Evolutionary conservation across 1,284 basidiomycete species (phyloP).

Genomic region (Fomitopsis schrenkii): DNA sequence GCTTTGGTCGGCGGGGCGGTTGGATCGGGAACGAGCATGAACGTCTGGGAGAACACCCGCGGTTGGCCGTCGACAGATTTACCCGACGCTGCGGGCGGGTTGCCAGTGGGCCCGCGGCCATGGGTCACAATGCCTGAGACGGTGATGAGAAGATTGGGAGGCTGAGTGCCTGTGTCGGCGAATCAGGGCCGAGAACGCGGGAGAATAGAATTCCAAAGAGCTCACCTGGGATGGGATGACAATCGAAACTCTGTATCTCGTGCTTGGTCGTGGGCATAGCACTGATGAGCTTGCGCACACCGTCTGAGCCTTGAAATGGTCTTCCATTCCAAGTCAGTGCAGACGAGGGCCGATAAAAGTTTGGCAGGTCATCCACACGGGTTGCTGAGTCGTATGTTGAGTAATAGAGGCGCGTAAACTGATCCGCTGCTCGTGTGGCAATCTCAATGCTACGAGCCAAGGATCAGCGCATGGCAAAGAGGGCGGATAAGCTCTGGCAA

Average conservation of each 20-base stretch:
- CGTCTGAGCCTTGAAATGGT: constrained; percentile 66
- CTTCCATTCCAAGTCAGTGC: constrained; percentile 85
- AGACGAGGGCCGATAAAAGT: constrained; percentile 73
- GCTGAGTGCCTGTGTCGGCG: constrained; percentile 51
- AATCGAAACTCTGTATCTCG: constrained; percentile 82
- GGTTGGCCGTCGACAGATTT: constrained; percentile 70
- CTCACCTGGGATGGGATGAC: constrained; percentile 81
- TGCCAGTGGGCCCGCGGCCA: constrained; percentile 54
- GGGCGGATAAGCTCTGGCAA: neutral
- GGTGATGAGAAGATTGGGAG: constrained; percentile 72
- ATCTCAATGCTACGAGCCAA: constrained; percentile 61
- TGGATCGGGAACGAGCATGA: constrained; percentile 77
- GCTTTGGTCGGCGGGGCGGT: constrained; percentile 54
- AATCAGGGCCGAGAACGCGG: neutral
- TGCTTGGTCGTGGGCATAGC: constrained; percentile 75
- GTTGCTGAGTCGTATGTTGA: constrained; percentile 72
- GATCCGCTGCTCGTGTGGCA: constrained; percentile 74
- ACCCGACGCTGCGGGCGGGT: constrained; percentile 46
- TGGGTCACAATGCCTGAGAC: constrained; percentile 78
- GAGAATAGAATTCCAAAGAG: constrained; percentile 7
- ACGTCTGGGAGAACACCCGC: constrained; percentile 81
- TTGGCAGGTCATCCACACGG: constrained; percentile 64
- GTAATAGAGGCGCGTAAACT: constrained; percentile 77
- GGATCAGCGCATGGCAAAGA: constrained; percentile 2
- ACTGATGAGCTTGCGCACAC: constrained; percentile 58